phyloP scores from a whole-genome alignment of 441 rosid species.

The Aleurites moluccanus region DNA sequence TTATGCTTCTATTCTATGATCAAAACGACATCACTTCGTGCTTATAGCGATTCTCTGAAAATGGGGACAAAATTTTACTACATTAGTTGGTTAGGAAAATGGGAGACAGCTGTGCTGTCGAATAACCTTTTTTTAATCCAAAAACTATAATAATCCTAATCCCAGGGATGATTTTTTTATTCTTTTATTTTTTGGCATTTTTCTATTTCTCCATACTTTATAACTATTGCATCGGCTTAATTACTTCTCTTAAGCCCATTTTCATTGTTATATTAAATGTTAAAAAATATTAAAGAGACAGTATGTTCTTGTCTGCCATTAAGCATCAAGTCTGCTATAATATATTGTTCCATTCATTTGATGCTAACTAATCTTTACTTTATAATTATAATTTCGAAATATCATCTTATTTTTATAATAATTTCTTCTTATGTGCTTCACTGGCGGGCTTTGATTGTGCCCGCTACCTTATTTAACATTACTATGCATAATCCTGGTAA shows the following conservation, averaged over 20 bases:
- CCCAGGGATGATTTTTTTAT: neutral
- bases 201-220: neutral
- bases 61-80: too few species aligned
- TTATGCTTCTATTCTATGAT: neutral
- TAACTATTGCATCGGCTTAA: too few species aligned
- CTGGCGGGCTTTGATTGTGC: too few species aligned
- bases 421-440: too few species aligned
- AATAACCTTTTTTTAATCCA: neutral
- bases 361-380: neutral
- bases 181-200: neutral
- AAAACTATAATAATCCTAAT: neutral
- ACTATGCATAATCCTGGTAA: too few species aligned
- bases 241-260: too few species aligned
- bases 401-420: too few species aligned
- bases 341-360: neutral
- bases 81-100: neutral
- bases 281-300: neutral
- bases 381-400: too few species aligned
- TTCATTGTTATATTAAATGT: too few species aligned
- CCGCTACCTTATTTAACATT: too few species aligned
- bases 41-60: too few species aligned
- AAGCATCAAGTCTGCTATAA: neutral
- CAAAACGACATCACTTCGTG: neutral
- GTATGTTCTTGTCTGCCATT: neutral
- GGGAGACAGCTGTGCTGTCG: conserved; percentile 1